A percentile compares a stretch with the other conserved stretches of the same genome.
phyloP scores from a whole-genome alignment of 768 basidiomycete genomes.

The Russula vinacea region DNA sequence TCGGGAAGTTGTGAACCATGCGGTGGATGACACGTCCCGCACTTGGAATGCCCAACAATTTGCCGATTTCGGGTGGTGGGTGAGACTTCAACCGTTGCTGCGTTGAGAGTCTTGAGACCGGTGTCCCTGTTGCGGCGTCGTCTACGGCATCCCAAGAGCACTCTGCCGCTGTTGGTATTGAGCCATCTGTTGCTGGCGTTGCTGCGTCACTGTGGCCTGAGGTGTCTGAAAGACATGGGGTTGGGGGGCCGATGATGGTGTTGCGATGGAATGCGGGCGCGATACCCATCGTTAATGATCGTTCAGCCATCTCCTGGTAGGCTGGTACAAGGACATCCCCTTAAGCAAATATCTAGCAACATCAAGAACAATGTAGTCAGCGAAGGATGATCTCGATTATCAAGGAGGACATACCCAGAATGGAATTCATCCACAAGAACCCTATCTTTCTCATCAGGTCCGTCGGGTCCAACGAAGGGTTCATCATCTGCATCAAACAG shows the following conservation, averaged over 20 bases:
- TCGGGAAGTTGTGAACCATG: too few relatives aligned
- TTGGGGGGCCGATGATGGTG: conserved; percentile 21
- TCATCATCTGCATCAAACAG: conserved; percentile 63
- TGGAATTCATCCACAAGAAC: conserved; percentile 70
- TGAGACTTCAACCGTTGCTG: conserved; percentile 59
- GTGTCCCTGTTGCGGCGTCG: conserved; percentile 50
- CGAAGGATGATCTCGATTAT: neutral
- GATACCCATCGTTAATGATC: conserved; percentile 24
- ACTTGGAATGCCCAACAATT: too few relatives aligned
- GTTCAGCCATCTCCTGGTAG: too few relatives aligned
- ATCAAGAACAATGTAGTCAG: conserved; percentile 19
- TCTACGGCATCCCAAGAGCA: conserved; percentile 26
- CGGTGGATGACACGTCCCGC: too few relatives aligned
- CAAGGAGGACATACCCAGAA: conserved; percentile 40
- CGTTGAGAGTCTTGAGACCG: conserved; percentile 57
- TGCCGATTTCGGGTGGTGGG: too few relatives aligned
- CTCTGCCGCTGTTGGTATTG: conserved; percentile 14
- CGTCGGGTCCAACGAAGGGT: conserved; percentile 52
- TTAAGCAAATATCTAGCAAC: conserved; percentile 52
- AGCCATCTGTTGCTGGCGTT: conserved; percentile 23
- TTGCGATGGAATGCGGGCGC: conserved; percentile 25
- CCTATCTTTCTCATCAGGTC: conserved; percentile 66
- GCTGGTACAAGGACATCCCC: conserved; percentile 27
- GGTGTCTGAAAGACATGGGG: conserved; percentile 22
- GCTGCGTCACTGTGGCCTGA: conserved; percentile 27